phyloP scores from a whole-genome alignment of 805 yeast species.

The Candida insectalens region DNA sequence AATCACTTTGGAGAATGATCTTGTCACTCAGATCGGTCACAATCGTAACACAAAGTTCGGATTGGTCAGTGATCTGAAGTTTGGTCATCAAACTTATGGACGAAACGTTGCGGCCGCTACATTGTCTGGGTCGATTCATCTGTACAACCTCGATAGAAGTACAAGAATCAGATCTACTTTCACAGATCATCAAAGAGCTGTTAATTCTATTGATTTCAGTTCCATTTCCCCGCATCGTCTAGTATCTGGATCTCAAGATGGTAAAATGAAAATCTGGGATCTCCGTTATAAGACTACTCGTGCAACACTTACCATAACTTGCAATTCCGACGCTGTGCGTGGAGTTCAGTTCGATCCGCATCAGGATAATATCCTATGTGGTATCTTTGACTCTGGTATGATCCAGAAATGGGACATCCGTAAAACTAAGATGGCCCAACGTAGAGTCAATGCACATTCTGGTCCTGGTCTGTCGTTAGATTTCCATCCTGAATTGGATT shows the following conservation, averaged over 20 bases:
- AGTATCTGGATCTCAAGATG: conserved; percentile 71
- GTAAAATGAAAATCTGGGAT: conserved; percentile 71
- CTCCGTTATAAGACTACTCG: conserved; percentile 35
- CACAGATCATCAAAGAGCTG: conserved; percentile 36
- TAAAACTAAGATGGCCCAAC: conserved; percentile 49
- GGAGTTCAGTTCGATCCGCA: conserved; percentile 45
- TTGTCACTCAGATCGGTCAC: conserved; percentile 18
- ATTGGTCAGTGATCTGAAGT: conserved; percentile 31
- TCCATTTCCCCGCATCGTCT: conserved; percentile 29
- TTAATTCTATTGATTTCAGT: conserved; percentile 33
- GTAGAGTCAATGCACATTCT: conserved; percentile 76
- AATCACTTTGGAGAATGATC: conserved; percentile 25
- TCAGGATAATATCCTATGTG: conserved; percentile 49
- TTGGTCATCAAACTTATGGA: conserved; percentile 31
- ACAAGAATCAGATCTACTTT: conserved; percentile 20
- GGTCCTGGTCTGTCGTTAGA: conserved; percentile 85
- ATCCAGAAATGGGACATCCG: conserved; percentile 85
- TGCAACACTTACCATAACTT: conserved; percentile 41
- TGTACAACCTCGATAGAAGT: conserved; percentile 22
- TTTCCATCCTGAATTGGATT: conserved; percentile 80
- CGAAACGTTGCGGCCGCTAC: conserved; percentile 33
- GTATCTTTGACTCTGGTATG: conserved; percentile 84
- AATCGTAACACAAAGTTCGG: conserved; percentile 28
- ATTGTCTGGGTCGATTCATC: conserved; percentile 37
- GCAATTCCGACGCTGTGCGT: conserved; percentile 64